Evolutionary conservation across 352 stramenopile genomes (phyloP), one percentile per base, ranked within the genome.

Genomic region (Phytophthora citrophthora): DNA sequence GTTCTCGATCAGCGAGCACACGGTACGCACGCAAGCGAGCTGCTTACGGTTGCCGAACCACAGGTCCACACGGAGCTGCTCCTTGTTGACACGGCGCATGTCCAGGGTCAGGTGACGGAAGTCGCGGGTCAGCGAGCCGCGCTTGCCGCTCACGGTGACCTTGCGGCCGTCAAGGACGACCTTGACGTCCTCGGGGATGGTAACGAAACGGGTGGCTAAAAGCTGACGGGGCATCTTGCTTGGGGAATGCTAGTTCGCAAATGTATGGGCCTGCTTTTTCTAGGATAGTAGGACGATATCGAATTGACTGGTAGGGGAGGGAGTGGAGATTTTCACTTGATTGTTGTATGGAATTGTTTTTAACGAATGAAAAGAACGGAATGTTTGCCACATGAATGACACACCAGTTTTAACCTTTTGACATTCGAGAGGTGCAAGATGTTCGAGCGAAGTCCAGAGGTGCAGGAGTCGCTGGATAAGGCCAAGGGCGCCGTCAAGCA

Each of bases 11-110:
- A 99, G 90, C 68, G 96, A 98, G 93, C 94, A 99, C 27, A 99
- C 89, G 18, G 97, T 99, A 74, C 98, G 96, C 68, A 99, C 96
- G 75, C 93, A 98, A 31, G 97, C 97, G 50, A 99, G 90, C 84
- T 98, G 91, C 93, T 99, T 99, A 62, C 97, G 95, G 81, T 94
- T 98, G 77, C 97, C 98, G 81, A 99, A 99, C 97, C 97, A 99
- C 54, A 99, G 84, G 77, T 99, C 96, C 41, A 99, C 95, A 40
- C 96, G 93, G 53, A 99, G 70, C 72, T 96, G 93, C 57, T 90
- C 86, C 64, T 96, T 89, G 72, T 94, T 94, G 5, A 98, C 77
- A 61, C 91, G 81, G 45, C 83, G 79, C 58, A 99, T 93, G 79
- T 99, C 97, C 69, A 99, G 91, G 71, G 90, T 91, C 63, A 99